Base-by-base conservation (phyloP, 164 flowering plant genomes). In the Echeveria elegans region DNA sequence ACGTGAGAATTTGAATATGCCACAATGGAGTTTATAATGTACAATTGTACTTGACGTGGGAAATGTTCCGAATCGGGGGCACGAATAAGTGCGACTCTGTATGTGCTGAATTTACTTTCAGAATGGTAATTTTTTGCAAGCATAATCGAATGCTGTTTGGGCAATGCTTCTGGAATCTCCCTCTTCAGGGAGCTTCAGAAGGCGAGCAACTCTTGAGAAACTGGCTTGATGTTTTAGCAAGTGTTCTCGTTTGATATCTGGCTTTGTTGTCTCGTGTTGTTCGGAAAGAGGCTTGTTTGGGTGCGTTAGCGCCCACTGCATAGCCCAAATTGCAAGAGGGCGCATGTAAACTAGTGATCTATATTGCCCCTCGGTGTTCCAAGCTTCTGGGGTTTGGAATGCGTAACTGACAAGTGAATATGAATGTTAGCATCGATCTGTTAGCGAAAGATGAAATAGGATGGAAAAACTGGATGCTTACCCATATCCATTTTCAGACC, bases 311-410 rank as follows among this genome's bases (percentile, higher is more conserved):
- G 96, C 98, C 97, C 96, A 86, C 43, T 93, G 98, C 89, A 93
- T 93, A 59, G 88, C 92, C 98, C 98, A 93, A 67, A 93, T 87
- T 11, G 97, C 89, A 62, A 93, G 75, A 24, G 98, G 98, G 19
- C 97, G 81, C 98, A 90, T 93, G 68, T 93, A 93, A 68, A 74
- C 59, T 19, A 93, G 68, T 4, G 97, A 82, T 65, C 98, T 69
- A 63, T 79, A 93, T 69, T 83, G 73, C 31, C 78, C 98, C 41
- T 78, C 75, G 0, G 75, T 79, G 68, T 79, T 86, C 98, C 98
- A 93, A 29, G 69, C 84, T 78, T 93, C 98, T 0, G 97, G 98
- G 23, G 96, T 90, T 73, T 93, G 98, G 64, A 93, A 93, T 21
- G 96, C 68, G 65, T 82, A 90, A 47, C 97, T 92, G 78, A 7